A percentile compares a stretch with the other conserved stretches of the same genome.
These are phyloP conservation scores for Physcomitrellopsis africana DNA, from an alignment of 225 moss, liverwort and hornwort species.

Conservation along the genomic window DNA sequence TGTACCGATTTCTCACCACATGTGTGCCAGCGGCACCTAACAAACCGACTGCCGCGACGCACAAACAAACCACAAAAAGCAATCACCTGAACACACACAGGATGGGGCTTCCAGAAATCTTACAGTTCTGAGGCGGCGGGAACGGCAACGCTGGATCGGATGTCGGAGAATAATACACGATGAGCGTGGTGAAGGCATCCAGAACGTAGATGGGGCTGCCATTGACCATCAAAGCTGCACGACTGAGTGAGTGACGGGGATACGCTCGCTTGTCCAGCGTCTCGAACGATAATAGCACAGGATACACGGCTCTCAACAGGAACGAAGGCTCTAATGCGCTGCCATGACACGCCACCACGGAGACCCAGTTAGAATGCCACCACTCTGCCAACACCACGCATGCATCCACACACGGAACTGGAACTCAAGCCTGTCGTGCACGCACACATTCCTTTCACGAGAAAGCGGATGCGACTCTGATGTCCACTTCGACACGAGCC, in stretches of 20 bases:
- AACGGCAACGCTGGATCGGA: slow-evolving; percentile 92
- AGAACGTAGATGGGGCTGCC: slow-evolving; percentile 98
- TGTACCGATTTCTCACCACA: neutral
- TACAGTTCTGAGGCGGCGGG: slow-evolving; percentile 99
- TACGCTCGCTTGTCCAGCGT: slow-evolving; percentile 98
- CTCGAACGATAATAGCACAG: slow-evolving; percentile 85
- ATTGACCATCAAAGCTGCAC: slow-evolving; percentile 94
- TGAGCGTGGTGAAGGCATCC: slow-evolving; percentile 92
- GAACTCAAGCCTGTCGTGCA: neutral
- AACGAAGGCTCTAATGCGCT: slow-evolving; percentile 96
- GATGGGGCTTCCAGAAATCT: slow-evolving; percentile 32
- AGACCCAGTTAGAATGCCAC: neutral
- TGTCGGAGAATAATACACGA: slow-evolving; percentile 95
- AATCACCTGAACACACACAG: neutral
- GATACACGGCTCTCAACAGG: slow-evolving; percentile 89
- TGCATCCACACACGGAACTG: slow-evolving; percentile 3
- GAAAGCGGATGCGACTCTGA: neutral
- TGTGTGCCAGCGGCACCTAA: neutral
- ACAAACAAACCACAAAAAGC: neutral
- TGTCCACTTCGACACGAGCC: neutral
- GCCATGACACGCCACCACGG: slow-evolving; percentile 21
- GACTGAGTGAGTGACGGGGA: slow-evolving; percentile 91
- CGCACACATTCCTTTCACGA: too few relatives aligned
- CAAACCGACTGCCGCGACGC: neutral
- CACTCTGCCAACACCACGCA: neutral